A percentile compares a stretch with the other conserved stretches of the same genome.
Conservation (phyloP, 129 eudicot species). For the Chrysanthemum seticuspe region DNA sequence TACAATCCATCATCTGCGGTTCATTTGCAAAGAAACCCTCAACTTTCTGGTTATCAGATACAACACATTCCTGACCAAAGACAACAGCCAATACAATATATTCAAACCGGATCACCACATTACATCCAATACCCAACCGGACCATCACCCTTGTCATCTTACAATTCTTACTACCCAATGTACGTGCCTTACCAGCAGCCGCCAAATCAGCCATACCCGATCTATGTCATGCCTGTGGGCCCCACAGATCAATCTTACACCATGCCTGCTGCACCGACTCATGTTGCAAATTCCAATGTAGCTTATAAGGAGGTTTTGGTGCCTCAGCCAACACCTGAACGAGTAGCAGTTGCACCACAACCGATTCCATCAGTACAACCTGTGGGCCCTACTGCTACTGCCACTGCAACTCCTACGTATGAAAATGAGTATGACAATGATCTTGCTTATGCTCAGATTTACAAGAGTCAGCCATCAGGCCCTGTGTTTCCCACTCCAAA, state of each 20-base stretch:
- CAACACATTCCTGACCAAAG: constrained; percentile 47
- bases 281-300: constrained; percentile 25
- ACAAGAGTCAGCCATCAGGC: constrained; percentile 78
- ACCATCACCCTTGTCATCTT: constrained; percentile 54
- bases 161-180: constrained; percentile 72
- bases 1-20: constrained; percentile 44
- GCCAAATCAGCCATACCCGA: constrained; percentile 61
- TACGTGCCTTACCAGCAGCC: constrained; percentile 49
- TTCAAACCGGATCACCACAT: constrained; percentile 53
- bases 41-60: constrained; percentile 47
- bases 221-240: constrained; percentile 60
- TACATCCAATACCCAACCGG: constrained; percentile 63
- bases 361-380: constrained; percentile 32
- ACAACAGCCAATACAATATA: constrained; percentile 50
- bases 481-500: constrained; percentile 50
- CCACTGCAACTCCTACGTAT: constrained; percentile 23
- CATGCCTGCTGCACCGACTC: constrained; percentile 34
- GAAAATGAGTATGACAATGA: constrained; percentile 62
- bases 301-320: constrained; percentile 44
- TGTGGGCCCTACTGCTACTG: constrained; percentile 39
- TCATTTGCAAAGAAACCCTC: constrained; percentile 42
- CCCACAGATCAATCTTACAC: constrained; percentile 53
- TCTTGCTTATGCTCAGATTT: constrained; percentile 76
- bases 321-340: constrained; percentile 41
- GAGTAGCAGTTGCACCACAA: constrained; percentile 32